A percentile compares a stretch with the other conserved stretches of the same genome.
phyloP scores from a whole-genome alignment of 2,329 filamentous ascomycete genomes.

The Triangularia verruculosa region DNA sequence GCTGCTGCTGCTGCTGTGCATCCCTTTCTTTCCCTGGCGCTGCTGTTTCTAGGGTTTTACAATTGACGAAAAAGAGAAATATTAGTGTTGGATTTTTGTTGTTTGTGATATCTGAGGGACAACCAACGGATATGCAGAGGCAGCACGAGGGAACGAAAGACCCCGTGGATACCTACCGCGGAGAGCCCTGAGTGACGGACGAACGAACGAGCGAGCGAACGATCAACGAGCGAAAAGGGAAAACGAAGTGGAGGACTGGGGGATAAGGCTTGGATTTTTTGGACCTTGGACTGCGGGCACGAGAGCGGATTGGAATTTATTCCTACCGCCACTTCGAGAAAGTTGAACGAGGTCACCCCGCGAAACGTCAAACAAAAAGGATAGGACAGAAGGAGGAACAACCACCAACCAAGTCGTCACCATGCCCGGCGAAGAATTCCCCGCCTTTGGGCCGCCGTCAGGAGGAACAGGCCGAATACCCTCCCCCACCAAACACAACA shows the following conservation, averaged over 20 bases:
- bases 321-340: neutral
- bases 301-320: no score
- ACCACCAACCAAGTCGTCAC: neutral
- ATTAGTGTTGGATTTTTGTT: neutral
- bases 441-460: neutral
- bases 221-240: neutral
- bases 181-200: neutral
- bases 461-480: neutral
- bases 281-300: no score
- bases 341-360: neutral
- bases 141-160: neutral
- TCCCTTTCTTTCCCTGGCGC: neutral
- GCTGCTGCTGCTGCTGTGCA: no score
- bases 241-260: neutral
- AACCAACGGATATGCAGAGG: neutral
- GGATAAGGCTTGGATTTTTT: no score
- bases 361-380: neutral
- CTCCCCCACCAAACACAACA: neutral
- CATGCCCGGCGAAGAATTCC: constrained; percentile 8
- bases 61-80: neutral
- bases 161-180: neutral
- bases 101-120: neutral
- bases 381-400: neutral
- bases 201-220: neutral
- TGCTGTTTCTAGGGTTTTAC: neutral